These are phyloP conservation scores for Penicillium occitanis DNA, from an alignment of 2,329 filamentous ascomycete genomes.

Conservation along the genomic window DNA sequence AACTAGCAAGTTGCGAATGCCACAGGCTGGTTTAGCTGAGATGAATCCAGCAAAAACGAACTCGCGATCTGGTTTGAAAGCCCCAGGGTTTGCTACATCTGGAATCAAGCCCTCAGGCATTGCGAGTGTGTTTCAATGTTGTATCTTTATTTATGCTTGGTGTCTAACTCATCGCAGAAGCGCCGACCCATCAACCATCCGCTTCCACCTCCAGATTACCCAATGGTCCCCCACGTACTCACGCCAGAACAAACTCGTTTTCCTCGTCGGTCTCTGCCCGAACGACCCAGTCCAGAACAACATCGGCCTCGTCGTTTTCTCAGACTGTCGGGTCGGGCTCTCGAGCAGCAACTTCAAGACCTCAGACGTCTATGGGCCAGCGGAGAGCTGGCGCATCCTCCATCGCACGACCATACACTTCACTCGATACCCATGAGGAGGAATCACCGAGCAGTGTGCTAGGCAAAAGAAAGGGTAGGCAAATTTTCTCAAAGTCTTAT, in stretches of 20 bases:
- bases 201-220: conserved; percentile 30
- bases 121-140: conserved; percentile 8
- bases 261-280: conserved; percentile 40
- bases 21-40: conserved; percentile 47
- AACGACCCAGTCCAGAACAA: conserved; percentile 44
- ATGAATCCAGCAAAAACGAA: conserved; percentile 56
- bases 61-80: conserved; percentile 48
- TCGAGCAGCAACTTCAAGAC: conserved; percentile 52
- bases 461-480: conserved; percentile 56
- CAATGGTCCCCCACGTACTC: conserved; percentile 44
- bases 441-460: conserved; percentile 38
- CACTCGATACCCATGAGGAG: conserved; percentile 44
- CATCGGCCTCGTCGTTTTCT: conserved; percentile 53
- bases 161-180: conserved; percentile 17
- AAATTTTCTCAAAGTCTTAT: conserved; percentile 24
- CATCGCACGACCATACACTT: conserved; percentile 43
- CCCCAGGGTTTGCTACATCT: conserved; percentile 50
- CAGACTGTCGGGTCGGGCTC: conserved; percentile 57
- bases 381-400: conserved; percentile 49
- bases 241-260: conserved; percentile 40
- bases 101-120: conserved; percentile 36
- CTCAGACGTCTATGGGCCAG: conserved; percentile 55
- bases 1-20: conserved; percentile 33
- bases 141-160: neutral
- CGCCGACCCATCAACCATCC: conserved; percentile 25